Evolutionary conservation across 768 basidiomycete species (phyloP).

Genomic region (Psilocybe cyanescens): DNA sequence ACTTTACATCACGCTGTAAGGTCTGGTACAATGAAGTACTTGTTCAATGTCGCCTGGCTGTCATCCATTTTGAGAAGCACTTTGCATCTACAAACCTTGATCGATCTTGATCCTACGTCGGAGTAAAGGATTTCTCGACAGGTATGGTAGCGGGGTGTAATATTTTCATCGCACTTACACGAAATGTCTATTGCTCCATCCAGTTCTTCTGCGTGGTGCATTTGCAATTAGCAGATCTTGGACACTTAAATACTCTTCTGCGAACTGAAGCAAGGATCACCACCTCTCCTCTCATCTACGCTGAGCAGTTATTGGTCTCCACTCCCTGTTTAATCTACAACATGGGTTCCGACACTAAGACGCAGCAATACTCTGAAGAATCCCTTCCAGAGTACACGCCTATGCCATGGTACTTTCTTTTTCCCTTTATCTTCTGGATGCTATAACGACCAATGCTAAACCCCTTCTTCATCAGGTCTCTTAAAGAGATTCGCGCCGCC

Average conservation of each 20-base stretch:
- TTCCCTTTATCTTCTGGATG: neutral
- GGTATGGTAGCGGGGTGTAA: slow-evolving; percentile 5
- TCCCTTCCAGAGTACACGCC: slow-evolving; percentile 46
- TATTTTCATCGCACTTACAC: slow-evolving; percentile 1
- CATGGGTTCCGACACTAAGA: slow-evolving; percentile 24
- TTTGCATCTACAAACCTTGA: neutral
- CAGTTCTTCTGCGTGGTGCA: neutral
- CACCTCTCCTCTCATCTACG: slow-evolving; percentile 9
- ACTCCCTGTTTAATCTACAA: slow-evolving; percentile 20
- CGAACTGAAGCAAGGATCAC: neutral
- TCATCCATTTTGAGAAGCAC: neutral
- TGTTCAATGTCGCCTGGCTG: neutral
- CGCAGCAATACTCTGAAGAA: slow-evolving; percentile 39
- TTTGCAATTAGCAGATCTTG: slow-evolving; percentile 11
- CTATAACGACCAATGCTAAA: neutral
- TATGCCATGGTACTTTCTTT: slow-evolving; percentile 45
- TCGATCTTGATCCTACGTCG: slow-evolving; percentile 11
- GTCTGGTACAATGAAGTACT: neutral
- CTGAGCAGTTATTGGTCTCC: neutral
- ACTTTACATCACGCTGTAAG: neutral
- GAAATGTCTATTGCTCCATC: slow-evolving; percentile 14
- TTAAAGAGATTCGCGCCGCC: slow-evolving; percentile 53
- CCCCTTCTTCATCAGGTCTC: slow-evolving; percentile 35
- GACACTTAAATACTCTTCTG: slow-evolving; percentile 21
- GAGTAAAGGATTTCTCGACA: slow-evolving; percentile 10